Evolutionary conservation across 768 basidiomycete genomes (phyloP).

Genomic region (Suillus weaverae): DNA sequence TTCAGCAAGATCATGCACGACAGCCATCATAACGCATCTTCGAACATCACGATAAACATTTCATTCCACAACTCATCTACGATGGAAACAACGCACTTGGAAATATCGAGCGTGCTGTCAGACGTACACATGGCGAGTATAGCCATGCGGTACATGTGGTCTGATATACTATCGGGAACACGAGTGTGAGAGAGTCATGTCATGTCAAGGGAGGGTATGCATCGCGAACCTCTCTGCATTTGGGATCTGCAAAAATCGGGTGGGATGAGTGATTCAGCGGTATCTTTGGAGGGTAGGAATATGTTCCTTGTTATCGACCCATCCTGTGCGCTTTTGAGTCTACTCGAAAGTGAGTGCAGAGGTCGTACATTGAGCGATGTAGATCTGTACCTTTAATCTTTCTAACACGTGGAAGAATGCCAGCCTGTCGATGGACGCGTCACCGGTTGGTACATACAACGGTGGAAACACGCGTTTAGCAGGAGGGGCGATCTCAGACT

Average conservation of each 20-base stretch:
- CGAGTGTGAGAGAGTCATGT: slow-evolving; percentile 1
- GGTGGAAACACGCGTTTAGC: slow-evolving; percentile 55
- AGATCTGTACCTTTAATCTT: slow-evolving; percentile 69
- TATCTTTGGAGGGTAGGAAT: not conserved
- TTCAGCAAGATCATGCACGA: slow-evolving; percentile 96
- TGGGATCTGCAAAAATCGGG: slow-evolving; percentile 54
- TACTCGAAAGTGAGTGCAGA: slow-evolving; percentile 30
- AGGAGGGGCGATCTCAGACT: not conserved
- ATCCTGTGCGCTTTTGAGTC: slow-evolving; percentile 96
- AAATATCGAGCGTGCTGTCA: slow-evolving; percentile 65
- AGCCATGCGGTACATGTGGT: slow-evolving; percentile 98
- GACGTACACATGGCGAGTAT: slow-evolving; percentile 88
- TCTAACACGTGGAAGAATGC: slow-evolving; percentile 92
- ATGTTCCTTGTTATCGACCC: slow-evolving; percentile 72
- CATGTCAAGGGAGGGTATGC: not conserved
- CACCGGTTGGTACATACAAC: slow-evolving; percentile 53
- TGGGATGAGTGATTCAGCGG: slow-evolving; percentile 5
- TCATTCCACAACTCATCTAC: not conserved
- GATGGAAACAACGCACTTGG: slow-evolving; percentile 53
- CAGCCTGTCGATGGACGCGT: slow-evolving; percentile 65
- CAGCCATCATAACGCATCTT: slow-evolving; percentile 84
- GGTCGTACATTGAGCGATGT: not conserved
- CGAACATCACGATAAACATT: not conserved
- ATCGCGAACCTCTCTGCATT: slow-evolving; percentile 71
- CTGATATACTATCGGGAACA: slow-evolving; percentile 66